Evolutionary conservation across 2,329 filamentous ascomycete genomes (phyloP), one percentile per base, ranked within the genome.

Genomic region (Lachnellula occidentalis): DNA sequence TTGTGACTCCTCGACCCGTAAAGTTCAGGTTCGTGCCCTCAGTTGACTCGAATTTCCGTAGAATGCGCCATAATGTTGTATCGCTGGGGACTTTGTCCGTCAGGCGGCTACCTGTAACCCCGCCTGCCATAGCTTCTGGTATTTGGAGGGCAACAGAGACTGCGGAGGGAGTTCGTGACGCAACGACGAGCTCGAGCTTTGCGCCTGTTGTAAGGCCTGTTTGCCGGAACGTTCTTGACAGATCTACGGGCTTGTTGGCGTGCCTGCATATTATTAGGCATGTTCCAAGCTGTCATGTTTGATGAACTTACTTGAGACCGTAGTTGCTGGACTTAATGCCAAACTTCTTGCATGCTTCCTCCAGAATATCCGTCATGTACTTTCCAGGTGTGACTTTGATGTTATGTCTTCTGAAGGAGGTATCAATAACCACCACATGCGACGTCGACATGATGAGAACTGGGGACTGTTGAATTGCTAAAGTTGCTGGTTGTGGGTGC

Each of bases 111-210:
- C 82, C 83, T 1, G 84, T 79, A 19, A 80, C 77, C 48, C 79
- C 76, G 45, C 75, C 76, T 19, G 80, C 83, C 67, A 94, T 87
- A 21, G 85, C 81, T 36, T 85, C 79, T 3, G 90, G 89, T 27
- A 96, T 76, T 67, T 95, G 89, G 12, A 99, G 76, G n/a, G 90
- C 92, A 42, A 99, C 87, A 41, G 87, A 91, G 53, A 99, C 87
- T 47, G 87, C 87, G 1, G 90, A 86, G 0, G 92, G 87, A 0
- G 91, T 94, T 54, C 89, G 88, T 45, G 92, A 94, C 56, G 87
- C 85, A 67, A 90, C 85, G 21, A 96, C 87, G 48, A 99, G 87
- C 68, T 97, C 92, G 55, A 99, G 83, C 69, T 95, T 95, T 56
- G 94, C 92, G 58, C 94, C 94, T 37, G 89, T 82, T 12, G 81